These are phyloP conservation scores for Ceratobasidium sp. DNA, from an alignment of 1,284 basidiomycete genomes.

Conservation along the genomic window DNA sequence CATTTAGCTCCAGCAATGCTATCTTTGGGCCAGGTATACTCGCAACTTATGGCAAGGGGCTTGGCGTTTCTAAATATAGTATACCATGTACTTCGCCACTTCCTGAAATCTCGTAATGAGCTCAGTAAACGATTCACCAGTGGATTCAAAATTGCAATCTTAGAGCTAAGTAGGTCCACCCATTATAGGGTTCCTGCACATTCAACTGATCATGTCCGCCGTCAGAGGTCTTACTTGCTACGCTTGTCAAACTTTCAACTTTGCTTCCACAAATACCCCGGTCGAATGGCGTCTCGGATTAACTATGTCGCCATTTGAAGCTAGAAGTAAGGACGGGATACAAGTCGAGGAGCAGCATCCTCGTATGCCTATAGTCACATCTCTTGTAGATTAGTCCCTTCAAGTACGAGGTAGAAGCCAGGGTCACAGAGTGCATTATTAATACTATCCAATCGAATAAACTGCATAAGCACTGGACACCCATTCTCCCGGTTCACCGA, in stretches of 20 bases:
- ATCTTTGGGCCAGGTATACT: not conserved
- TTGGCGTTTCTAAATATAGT: too few species aligned
- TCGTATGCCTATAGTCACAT: too few species aligned
- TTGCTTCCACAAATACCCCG: not conserved
- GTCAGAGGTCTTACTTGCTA: not conserved
- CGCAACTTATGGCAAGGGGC: not conserved
- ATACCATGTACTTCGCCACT: too few species aligned
- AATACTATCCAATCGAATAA: too few species aligned
- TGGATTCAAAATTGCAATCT: not conserved
- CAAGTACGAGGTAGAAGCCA: too few species aligned
- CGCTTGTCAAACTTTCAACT: not conserved
- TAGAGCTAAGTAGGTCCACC: not conserved
- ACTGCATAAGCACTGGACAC: too few species aligned
- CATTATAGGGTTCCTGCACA: not conserved
- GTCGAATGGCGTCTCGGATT: not conserved
- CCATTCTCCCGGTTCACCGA: too few species aligned
- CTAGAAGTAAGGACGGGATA: not conserved
- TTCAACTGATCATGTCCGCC: not conserved
- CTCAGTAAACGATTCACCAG: too few species aligned
- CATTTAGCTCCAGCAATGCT: not conserved
- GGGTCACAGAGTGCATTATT: too few species aligned
- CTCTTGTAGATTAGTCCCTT: too few species aligned
- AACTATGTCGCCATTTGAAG: not conserved
- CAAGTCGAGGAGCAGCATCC: too few species aligned
- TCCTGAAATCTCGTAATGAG: too few species aligned